phyloP scores from a whole-genome alignment of 306 rosid species.

The Rosa multiflora region DNA sequence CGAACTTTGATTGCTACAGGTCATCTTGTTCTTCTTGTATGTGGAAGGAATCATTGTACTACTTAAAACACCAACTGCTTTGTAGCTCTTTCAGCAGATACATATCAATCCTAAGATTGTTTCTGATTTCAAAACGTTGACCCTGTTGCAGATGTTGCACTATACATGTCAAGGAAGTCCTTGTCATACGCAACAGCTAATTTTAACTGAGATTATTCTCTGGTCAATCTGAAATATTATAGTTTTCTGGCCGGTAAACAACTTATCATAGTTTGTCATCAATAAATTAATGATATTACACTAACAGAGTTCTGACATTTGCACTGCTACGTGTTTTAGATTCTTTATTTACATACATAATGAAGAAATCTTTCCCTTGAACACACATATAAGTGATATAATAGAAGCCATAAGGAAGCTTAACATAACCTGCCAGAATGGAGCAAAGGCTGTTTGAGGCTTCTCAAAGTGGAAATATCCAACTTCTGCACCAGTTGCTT shows the following conservation, averaged over 20 bases:
- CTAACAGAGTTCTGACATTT: background rate
- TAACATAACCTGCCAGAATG: background rate
- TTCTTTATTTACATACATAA: background rate
- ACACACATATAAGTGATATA: background rate
- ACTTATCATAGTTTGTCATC: background rate
- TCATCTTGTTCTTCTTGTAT: background rate
- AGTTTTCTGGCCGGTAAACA: background rate
- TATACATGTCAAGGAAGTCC: background rate
- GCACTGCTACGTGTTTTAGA: background rate
- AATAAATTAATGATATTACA: background rate
- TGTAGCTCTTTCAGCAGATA: background rate
- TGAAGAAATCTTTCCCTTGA: background rate
- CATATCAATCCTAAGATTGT: background rate
- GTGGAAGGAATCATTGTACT: too few relatives aligned
- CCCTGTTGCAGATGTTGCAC: background rate
- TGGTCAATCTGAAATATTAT: background rate
- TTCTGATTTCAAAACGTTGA: constrained; percentile 1
- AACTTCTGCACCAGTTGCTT: constrained; percentile 15
- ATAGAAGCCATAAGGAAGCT: background rate
- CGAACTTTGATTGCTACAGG: background rate
- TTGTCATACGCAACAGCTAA: background rate
- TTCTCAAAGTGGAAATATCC: constrained; percentile 12
- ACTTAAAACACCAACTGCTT: background rate
- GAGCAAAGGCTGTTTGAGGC: constrained; percentile 18
- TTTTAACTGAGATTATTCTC: background rate